Evolutionary conservation across 176 grass and related monocot genomes (phyloP).

Genomic region (Poa annua): DNA sequence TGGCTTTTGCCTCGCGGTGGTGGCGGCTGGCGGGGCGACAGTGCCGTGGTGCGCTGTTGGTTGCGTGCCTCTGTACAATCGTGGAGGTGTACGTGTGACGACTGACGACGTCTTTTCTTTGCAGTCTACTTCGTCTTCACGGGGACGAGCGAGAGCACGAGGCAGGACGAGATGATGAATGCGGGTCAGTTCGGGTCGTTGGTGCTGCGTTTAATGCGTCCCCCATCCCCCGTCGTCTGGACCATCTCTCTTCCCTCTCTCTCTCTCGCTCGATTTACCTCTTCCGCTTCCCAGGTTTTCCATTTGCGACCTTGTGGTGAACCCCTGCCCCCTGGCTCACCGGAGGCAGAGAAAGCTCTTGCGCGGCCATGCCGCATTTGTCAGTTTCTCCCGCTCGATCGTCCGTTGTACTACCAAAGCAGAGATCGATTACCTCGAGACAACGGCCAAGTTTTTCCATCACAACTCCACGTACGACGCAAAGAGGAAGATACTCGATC

Average conservation of each 20-base stretch:
- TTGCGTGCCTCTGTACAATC: conserved; percentile 14
- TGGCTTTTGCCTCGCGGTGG: conserved; percentile 32
- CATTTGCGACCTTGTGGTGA: background rate
- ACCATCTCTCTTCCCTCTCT: too few species aligned
- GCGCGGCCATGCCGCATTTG: background rate
- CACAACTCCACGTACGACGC: background rate
- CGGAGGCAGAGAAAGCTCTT: background rate
- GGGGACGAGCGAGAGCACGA: conserved; percentile 17
- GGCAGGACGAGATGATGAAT: conserved; percentile 45
- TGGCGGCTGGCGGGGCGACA: conserved; percentile 28
- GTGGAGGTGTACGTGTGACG: conserved; percentile 14
- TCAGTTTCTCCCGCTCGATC: background rate
- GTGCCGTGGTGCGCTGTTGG: conserved; percentile 15
- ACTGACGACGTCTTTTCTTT: conserved; percentile 16
- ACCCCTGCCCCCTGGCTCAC: background rate
- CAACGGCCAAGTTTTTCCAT: background rate
- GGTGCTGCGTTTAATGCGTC: conserved; percentile 46
- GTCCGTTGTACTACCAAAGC: background rate
- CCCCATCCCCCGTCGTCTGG: background rate
- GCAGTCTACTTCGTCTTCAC: conserved; percentile 48
- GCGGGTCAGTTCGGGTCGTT: conserved; percentile 51
- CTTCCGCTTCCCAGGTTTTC: background rate
- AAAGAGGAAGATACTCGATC: background rate
- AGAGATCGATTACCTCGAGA: background rate
- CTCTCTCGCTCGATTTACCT: background rate